Base-by-base conservation (phyloP, 1,139 yeast genomes). In the Sugiyamaella xylanicola region DNA sequence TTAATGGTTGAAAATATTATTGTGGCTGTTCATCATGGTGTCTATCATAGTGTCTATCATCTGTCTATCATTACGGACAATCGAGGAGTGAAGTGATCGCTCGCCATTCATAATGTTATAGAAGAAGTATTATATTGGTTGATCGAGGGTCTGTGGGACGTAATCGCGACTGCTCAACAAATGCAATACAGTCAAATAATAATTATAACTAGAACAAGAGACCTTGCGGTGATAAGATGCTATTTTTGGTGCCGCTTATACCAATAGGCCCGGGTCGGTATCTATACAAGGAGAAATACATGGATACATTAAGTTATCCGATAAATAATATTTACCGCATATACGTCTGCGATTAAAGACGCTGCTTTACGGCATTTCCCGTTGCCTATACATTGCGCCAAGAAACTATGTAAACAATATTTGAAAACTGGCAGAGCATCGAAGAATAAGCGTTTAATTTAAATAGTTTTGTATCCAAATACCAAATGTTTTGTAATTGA, bases 11-110 rank as follows among this genome's bases (percentile, higher is more conserved):
- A 32, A 32, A 32, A 32, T 32, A 32, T 32, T 32, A 32, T 32
- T 8, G 37, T 32, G 37, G 37, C 37, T 32, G 37, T 32, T 32
- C 37, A 32, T 32, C 37, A n/a, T 32, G 37, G 37, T 25, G 32
- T 32, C 37, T 32, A 32, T 32, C 37, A 32, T 32, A 32, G 8
- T 32, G 37, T 11, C 37, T 25, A 25, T 25, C 32, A 25, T 25
- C 9, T 25, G 32, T 25, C 32, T 32, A 11, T 32, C 37, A 32
- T 32, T 8, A 32, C 13, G 13, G 37, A 32, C 37, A 32, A 32
- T 32, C 37, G 37, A 32, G 37, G 37, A 32, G 15, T n/a, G n/a
- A n/a, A 32, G 13, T 13, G 37, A 32, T 32, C 37, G 37, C 15
- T 13, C 13, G 15, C 15, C 15, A 32, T 32, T 32, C n/a, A n/a